Evolutionary conservation across 305 asterid genomes (phyloP), one percentile per base, ranked within the genome.

Genomic region (Plantago rigida): DNA sequence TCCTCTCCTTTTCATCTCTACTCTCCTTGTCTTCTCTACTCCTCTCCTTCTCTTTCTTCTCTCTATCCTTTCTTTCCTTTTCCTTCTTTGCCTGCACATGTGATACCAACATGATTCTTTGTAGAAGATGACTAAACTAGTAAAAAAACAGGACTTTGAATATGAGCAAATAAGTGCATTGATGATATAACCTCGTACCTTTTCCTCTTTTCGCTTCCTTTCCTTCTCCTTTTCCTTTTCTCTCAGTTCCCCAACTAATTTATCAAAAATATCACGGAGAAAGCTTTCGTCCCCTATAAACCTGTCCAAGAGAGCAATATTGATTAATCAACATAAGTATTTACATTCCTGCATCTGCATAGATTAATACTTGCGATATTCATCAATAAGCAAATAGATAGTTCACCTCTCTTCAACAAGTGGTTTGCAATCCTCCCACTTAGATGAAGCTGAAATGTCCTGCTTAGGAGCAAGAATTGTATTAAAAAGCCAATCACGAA

Each of bases 201-300:
- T 87, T 47, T 83, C 95, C 59, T 89, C 97, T 79, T 81, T 84
- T 13, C 91, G 87, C 79, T 70, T 86, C 31, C 89, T 69, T 60
- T 92, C 97, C 76, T 81, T 91, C 68, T 86, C 95, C 74, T 81
- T 91, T 28, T 82, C 80, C 81, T 78, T 86, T 49, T 73, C 97
- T 78, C 82, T 88, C 11, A 79, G 83, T 31, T 84, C 89, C 51
- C 58, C 56, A 50, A 82, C 69, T 62, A 86, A 79, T 63, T 77
- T 83, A 63, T 78, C 74, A 61, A 89, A 92, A 17, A 77, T 75
- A 70, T 84, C 97, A 60, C 34, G 77, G 55, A 86, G 75, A 66
- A 84, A 79, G 69, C 75, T 77, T 67, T 82, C 96, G 29, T 88
- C 95, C 57, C 80, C 91, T 14, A 57, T 51, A 66, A 84, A 89